Evolutionary conservation across 2,329 filamentous ascomycete genomes (phyloP).

Genomic region (Aspergillus felis): DNA sequence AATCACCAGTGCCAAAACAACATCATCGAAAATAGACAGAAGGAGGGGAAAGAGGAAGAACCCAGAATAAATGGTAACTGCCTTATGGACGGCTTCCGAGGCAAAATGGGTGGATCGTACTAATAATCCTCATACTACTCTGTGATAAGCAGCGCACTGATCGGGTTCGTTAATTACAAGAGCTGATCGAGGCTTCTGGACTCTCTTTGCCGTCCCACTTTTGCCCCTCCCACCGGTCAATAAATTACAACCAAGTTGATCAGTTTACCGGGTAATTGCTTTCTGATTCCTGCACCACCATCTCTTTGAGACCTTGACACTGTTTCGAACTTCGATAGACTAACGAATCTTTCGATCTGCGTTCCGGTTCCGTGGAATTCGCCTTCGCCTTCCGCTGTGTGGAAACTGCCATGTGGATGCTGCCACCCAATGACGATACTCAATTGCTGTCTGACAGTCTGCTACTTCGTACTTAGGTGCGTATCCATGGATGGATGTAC

Average conservation of each 20-base stretch:
- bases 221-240: not conserved
- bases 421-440: not conserved
- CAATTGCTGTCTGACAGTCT: not conserved
- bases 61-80: not conserved
- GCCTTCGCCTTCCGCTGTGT: not conserved
- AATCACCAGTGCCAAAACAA: not conserved
- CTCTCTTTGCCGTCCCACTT: not conserved
- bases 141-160: not conserved
- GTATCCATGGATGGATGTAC: not conserved
- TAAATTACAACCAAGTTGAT: not conserved
- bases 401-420: not conserved
- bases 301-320: too few relatives aligned
- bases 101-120: not conserved
- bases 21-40: not conserved
- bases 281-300: not conserved
- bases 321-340: not conserved
- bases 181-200: not conserved
- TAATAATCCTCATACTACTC: not conserved
- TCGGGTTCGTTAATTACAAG: not conserved
- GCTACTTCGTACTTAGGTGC: too few relatives aligned
- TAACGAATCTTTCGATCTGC: not conserved
- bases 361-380: conserved; percentile 9
- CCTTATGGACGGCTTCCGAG: not conserved
- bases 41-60: not conserved
- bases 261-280: not conserved